These are phyloP conservation scores for Yarrowia phangngaensis DNA, from an alignment of 805 yeast species.

Conservation along the genomic window DNA sequence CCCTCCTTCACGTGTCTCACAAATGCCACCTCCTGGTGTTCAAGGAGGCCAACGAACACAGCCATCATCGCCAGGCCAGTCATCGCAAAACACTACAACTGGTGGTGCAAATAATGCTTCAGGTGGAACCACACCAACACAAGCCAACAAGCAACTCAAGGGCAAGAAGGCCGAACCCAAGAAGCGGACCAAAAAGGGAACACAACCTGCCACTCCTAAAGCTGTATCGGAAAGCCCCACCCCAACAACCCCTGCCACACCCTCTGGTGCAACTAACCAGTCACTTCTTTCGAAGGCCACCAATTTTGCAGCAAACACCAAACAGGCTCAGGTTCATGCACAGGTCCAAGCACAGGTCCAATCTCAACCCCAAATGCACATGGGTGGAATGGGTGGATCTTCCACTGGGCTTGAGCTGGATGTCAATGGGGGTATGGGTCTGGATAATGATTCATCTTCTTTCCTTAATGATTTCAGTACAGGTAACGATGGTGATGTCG, in stretches of 20 bases:
- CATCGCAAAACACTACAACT: constrained; percentile 30
- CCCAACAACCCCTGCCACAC: constrained; percentile 26
- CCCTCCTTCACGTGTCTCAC: constrained; percentile 23
- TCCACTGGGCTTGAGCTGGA: constrained; percentile 21
- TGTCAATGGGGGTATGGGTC: constrained; percentile 33
- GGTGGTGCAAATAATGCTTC: constrained; percentile 24
- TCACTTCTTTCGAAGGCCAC: constrained; percentile 15
- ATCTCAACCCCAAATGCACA: constrained; percentile 24
- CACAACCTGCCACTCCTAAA: constrained; percentile 24
- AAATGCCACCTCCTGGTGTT: constrained; percentile 35
- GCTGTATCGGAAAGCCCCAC: constrained; percentile 23
- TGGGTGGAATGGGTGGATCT: constrained; percentile 19
- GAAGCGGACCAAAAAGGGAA: constrained; percentile 33
- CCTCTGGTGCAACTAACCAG: constrained; percentile 18
- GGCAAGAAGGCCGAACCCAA: constrained; percentile 31
- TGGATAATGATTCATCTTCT: constrained; percentile 40
- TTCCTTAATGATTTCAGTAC: constrained; percentile 36
- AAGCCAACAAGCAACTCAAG: constrained; percentile 30
- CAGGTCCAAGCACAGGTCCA: constrained; percentile 23
- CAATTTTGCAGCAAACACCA: constrained; percentile 20
- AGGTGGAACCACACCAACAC: constrained; percentile 28
- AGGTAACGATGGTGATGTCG: constrained; percentile 37
- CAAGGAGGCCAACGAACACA: constrained; percentile 33
- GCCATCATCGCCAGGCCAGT: constrained; percentile 33
- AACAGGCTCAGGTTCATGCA: constrained; percentile 21